Conservation (phyloP, 257 asterid species). For the Forsythia suspensa region DNA sequence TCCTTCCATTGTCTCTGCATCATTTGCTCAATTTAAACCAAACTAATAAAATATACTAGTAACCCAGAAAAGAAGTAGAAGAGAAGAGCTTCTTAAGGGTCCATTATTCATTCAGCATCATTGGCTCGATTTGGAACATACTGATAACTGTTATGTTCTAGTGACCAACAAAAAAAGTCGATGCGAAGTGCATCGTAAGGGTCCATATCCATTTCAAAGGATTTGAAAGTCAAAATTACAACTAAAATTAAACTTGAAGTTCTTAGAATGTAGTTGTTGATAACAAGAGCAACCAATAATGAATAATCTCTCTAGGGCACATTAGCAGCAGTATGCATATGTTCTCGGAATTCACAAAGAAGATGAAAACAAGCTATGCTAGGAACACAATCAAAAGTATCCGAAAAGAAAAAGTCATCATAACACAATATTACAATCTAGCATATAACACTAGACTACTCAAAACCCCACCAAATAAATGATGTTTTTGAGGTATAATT, state of each 20-base stretch:
- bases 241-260: too few relatives aligned
- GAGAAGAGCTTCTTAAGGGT: background rate
- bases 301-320: background rate
- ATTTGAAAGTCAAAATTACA: background rate
- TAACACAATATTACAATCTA: background rate
- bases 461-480: background rate
- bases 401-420: background rate
- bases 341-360: background rate
- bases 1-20: background rate
- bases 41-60: background rate
- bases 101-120: background rate
- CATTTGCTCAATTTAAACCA: background rate
- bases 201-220: background rate
- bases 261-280: background rate
- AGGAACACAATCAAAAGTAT: background rate
- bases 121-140: too few relatives aligned
- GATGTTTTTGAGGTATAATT: background rate
- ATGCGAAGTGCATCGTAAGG: background rate
- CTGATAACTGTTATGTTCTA: background rate
- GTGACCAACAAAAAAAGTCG: background rate
- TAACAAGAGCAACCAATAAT: background rate
- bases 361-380: background rate
- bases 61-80: background rate
- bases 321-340: background rate
- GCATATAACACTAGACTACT: background rate